Conservation (phyloP, 1,284 basidiomycete species). For the Tilletia walkeri region DNA sequence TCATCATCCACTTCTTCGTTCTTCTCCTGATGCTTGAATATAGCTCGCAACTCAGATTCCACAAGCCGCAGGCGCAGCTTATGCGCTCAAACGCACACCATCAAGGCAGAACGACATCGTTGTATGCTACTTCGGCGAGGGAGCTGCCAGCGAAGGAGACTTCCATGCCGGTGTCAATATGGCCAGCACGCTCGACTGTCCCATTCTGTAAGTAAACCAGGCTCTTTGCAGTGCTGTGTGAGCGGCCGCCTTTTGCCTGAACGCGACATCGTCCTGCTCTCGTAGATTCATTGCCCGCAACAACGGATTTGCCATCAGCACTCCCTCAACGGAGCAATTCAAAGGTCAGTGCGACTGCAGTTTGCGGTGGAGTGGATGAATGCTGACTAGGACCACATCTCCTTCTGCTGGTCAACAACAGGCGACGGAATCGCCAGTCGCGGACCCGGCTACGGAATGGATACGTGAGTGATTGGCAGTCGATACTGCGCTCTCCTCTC, state of each 20-base stretch:
- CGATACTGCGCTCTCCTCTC: no score
- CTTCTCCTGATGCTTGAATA: no score
- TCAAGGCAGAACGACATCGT: slow-evolving; percentile 66
- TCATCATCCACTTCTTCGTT: no score
- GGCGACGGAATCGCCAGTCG: slow-evolving; percentile 63
- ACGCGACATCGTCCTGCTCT: background rate
- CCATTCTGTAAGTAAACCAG: slow-evolving; percentile 51
- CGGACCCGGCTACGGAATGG: slow-evolving; percentile 86
- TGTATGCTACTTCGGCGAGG: slow-evolving; percentile 83
- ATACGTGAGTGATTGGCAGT: slow-evolving; percentile 26
- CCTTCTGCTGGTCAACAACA: background rate
- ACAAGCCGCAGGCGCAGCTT: slow-evolving; percentile 89
- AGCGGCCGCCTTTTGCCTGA: background rate
- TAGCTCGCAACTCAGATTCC: slow-evolving; percentile 87
- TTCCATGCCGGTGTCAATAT: slow-evolving; percentile 62
- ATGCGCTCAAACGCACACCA: slow-evolving; percentile 78
- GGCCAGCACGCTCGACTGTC: slow-evolving; percentile 41
- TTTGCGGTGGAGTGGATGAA: no score
- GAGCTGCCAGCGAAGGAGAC: slow-evolving; percentile 63
- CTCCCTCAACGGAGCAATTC: slow-evolving; percentile 83
- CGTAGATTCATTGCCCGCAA: slow-evolving; percentile 65
- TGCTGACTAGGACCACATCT: background rate
- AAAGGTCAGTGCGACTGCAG: slow-evolving; percentile 30
- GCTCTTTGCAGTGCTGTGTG: background rate
- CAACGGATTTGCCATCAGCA: slow-evolving; percentile 92